Evolutionary conservation across 2,329 filamentous ascomycete genomes (phyloP).

Genomic region (Paecilomyces fulvus): DNA sequence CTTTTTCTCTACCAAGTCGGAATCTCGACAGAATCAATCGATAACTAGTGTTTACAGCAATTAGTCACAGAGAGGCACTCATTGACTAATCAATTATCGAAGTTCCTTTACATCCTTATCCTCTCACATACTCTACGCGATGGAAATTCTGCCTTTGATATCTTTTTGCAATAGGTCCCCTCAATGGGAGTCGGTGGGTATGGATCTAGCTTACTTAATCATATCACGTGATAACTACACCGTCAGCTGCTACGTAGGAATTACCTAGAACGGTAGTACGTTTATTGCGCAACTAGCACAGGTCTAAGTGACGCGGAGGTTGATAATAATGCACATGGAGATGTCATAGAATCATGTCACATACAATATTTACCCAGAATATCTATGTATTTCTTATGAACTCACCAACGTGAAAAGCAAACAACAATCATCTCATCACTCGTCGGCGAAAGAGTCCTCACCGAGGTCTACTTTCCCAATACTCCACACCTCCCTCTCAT

Average conservation of each 20-base stretch:
- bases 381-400: conserved; percentile 11
- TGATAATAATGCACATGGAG: background rate
- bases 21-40: background rate
- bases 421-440: conserved; percentile 11
- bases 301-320: too few relatives aligned
- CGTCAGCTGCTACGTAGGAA: background rate
- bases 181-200: background rate
- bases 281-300: background rate
- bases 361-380: conserved; percentile 7
- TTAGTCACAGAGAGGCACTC: too few relatives aligned
- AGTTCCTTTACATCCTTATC: background rate
- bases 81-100: background rate
- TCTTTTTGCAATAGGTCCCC: background rate
- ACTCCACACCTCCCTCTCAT: conserved; percentile 93
- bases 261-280: background rate
- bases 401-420: background rate
- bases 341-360: conserved; percentile 1
- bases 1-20: too few relatives aligned
- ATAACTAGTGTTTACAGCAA: too few relatives aligned
- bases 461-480: conserved; percentile 82
- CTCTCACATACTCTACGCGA: background rate
- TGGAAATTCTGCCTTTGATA: background rate
- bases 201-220: background rate
- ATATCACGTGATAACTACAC: background rate
- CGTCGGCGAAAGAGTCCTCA: conserved; percentile 39